Evolutionary conservation across 192 early-diverging fungal species (phyloP), one percentile per base, ranked within the genome.

Genomic region (Glomus cerebriforme): DNA sequence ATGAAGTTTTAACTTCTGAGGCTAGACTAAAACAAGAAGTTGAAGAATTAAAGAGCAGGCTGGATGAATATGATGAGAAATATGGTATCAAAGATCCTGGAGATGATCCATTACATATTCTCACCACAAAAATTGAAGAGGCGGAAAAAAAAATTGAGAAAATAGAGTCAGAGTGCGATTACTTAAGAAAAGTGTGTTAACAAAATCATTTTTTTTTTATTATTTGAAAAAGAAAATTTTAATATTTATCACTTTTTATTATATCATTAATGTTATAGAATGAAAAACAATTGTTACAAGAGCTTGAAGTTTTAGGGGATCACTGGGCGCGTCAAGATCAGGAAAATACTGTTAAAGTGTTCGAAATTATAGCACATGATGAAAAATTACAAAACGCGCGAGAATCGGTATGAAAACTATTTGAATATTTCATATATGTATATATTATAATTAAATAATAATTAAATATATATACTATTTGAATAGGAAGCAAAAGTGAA

Each of bases 81-180:
- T 81, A 64, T 59, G 83, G 60, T 43, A 75, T 75, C 8, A 45
- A 54, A 19, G 80, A 79, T 47, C 82, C 83, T 1, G 62, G 78
- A 26, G 78, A 86, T 58, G 59, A 75, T n/a, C 69, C 79, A 15
- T 75, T 79, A 43, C 83, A 73, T 59, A 80, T 81, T 10, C 47
- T 83, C 34, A 59, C 78, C 8, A 22, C 35, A 12, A 79, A 71
- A 37, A 62, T 79, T 12, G 84, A 86, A 73, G 86, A 83, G 45
- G 85, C 86, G 26, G 85, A 86, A 64, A 83, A 84, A 83, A 84
- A 86, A 85, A 83, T 86, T 76, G 81, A 77, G 62, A 89, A 89
- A 88, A 78, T 88, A 80, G 85, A 85, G 79, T 80, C 13, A 75
- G 43, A 84, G 84, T 77, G 87, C 84, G 39, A 26, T 47, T 39